Evolutionary conservation across 2,329 filamentous ascomycete genomes (phyloP), one percentile per base, ranked within the genome.

Genomic region (Colletotrichum sp.): DNA sequence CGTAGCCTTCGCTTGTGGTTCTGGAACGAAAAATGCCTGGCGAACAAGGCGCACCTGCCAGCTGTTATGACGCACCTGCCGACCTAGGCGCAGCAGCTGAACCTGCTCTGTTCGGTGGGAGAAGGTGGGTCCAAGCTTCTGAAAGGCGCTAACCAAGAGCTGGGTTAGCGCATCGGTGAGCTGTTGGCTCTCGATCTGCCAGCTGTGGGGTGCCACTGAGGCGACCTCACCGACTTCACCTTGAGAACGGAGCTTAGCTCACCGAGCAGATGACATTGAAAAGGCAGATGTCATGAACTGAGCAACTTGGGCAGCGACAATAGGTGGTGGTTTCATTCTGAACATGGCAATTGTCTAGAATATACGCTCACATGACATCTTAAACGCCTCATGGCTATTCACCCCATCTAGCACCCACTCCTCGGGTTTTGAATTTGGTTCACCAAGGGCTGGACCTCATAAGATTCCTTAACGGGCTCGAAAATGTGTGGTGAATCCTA

Each of bases 21-120:
- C 52, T 57, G 59, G 29, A 62, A 32, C 27, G 13, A 49, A 52
- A 52, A 66, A 66, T 66, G 63, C 27, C 59, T 62, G 59, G 63
- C 63, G 63, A 66, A 44, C 63, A 25, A 49, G 63, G 36, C 62
- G 62, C 19, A 22, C 30, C 62, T 73, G 32, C 55, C 69, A 69
- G 55, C 71, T 52, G 55, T 69, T 68, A 66, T 66, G 63, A 66
- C 63, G 63, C 63, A 66, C 25, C 63, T n/a, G 3, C 29, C 13
- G 5, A 19, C 12, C 27, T 32, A 32, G 34, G 66, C 29, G 49
- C 30, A 61, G 55, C 34, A 61, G 55, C 34, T 69, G 67, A 69
- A 27, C 30, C 44, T 49, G 44, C 44, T 36, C 29, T 61, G 16
- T 15, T 29, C 8, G 25, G 3, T 59, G 19, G 25, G 27, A 19